Conservation (phyloP, 2,329 filamentous ascomycete species). For the Stylonectria norvegica region DNA sequence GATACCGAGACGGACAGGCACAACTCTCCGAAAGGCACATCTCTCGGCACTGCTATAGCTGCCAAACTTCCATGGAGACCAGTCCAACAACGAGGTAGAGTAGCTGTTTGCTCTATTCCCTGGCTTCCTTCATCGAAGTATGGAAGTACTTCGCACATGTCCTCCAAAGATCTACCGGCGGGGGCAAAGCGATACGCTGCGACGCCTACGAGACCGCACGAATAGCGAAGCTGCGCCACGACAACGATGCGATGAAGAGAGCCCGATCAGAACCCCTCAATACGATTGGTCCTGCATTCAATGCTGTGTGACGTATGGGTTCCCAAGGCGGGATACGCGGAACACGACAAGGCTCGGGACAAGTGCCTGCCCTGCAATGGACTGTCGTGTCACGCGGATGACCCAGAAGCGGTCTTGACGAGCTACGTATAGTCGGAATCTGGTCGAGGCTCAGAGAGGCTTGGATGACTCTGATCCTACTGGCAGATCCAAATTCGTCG, state of each 20-base stretch:
- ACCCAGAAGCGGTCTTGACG: slow-evolving; percentile 5
- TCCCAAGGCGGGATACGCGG: slow-evolving; percentile 13
- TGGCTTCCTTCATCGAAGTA: not conserved
- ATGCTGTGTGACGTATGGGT: slow-evolving; percentile 25
- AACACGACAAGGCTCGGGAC: slow-evolving; percentile 8
- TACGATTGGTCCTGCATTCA: slow-evolving; percentile 8
- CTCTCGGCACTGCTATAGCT: not conserved
- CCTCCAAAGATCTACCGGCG: not conserved
- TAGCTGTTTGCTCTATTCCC: not conserved
- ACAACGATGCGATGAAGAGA: not conserved
- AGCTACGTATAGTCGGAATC: slow-evolving; percentile 9
- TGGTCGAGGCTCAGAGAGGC: slow-evolving; percentile 2
- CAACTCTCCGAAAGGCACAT: not conserved
- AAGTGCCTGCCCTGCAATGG: slow-evolving; percentile 8
- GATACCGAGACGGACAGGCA: not conserved
- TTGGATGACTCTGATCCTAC: slow-evolving; percentile 3
- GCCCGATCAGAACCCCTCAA: not conserved
- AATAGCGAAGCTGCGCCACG: not conserved
- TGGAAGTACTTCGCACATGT: not conserved
- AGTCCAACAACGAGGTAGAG: too few species aligned
- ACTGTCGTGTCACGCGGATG: slow-evolving; percentile 10
- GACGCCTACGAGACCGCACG: not conserved
- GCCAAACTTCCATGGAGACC: too few species aligned
- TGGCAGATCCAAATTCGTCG: not conserved
- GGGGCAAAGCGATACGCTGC: not conserved